Conservation (phyloP, 2,329 filamentous ascomycete genomes). For the Alternaria incomplexa region DNA sequence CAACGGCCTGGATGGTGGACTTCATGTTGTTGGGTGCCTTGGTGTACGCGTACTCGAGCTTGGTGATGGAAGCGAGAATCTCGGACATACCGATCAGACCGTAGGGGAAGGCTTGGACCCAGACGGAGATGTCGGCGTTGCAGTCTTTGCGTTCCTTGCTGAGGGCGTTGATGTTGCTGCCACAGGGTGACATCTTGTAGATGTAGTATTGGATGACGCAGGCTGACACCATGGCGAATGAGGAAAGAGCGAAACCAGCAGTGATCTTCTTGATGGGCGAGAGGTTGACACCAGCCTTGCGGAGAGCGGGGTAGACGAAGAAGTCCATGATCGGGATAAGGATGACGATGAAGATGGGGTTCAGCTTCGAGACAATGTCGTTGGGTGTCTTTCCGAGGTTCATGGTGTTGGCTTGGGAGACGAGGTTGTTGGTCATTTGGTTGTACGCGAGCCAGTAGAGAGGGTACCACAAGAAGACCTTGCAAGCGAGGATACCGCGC, state of each 20-base stretch:
- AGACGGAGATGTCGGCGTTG: conserved; percentile 59
- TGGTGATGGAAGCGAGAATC: conserved; percentile 71
- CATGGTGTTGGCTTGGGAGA: conserved; percentile 73
- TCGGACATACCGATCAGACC: conserved; percentile 64
- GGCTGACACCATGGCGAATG: conserved; percentile 66
- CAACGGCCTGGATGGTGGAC: conserved; percentile 45
- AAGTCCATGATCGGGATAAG: conserved; percentile 66
- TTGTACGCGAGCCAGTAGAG: conserved; percentile 31
- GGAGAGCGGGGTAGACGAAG: conserved; percentile 71
- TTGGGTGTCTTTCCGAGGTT: conserved; percentile 73
- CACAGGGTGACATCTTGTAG: conserved; percentile 39
- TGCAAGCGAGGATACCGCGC: conserved; percentile 60
- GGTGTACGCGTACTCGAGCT: conserved; percentile 65
- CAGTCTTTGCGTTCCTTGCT: conserved; percentile 51
- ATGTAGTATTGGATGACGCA: conserved; percentile 64
- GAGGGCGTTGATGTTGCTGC: conserved; percentile 36
- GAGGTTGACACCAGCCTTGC: conserved; percentile 68
- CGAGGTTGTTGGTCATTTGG: conserved; percentile 67
- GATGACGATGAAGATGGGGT: conserved; percentile 77
- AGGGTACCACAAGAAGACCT: conserved; percentile 66
- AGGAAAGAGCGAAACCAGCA: conserved; percentile 69
- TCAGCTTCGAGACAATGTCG: conserved; percentile 77
- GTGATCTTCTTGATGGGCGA: conserved; percentile 80
- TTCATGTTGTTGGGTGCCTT: conserved; percentile 67
- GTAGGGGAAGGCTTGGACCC: conserved; percentile 61